Evolutionary conservation across 2,329 filamentous ascomycete species (phyloP).

Genomic region (Colletotrichum echinochloae): DNA sequence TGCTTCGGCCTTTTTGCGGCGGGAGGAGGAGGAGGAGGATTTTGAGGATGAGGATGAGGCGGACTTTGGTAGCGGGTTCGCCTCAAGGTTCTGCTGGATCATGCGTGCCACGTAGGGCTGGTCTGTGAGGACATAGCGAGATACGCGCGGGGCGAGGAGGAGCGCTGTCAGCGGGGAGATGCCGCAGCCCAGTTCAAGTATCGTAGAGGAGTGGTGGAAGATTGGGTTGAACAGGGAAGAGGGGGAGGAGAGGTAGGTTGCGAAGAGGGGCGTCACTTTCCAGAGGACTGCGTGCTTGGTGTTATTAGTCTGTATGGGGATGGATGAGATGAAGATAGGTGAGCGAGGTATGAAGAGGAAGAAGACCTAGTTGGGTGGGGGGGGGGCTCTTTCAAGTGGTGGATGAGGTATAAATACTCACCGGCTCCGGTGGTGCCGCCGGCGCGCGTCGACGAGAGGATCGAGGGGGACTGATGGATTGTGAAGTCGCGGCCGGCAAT

Average conservation of each 20-base stretch:
- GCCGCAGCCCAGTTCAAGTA: conserved; percentile 90
- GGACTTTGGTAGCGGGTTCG: conserved; percentile 59
- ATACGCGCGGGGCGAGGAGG: conserved; percentile 70
- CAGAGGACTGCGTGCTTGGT: conserved; percentile 74
- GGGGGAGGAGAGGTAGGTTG: conserved; percentile 78
- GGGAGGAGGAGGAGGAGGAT: conserved; percentile 15
- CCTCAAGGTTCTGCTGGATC: conserved; percentile 79
- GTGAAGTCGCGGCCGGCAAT: conserved; percentile 78
- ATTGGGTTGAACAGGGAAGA: conserved; percentile 70
- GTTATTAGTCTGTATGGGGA: conserved; percentile 10
- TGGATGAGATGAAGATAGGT: conserved; percentile 19
- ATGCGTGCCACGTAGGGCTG: conserved; percentile 86
- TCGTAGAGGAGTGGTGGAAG: conserved; percentile 65
- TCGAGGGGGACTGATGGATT: conserved; percentile 84
- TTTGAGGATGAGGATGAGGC: conserved; percentile 30
- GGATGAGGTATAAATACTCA: conserved; percentile 47
- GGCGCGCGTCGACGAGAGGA: conserved; percentile 81
- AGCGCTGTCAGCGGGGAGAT: conserved; percentile 85
- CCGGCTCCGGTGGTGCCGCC: conserved; percentile 68
- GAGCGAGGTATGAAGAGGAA: background rate
- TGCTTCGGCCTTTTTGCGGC: conserved; percentile 37
- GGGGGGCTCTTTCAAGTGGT: background rate
- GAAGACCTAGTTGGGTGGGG: background rate
- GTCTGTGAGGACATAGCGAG: conserved; percentile 83
- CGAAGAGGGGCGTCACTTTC: conserved; percentile 88